These are phyloP conservation scores for Penicillium olsonii DNA, from an alignment of 2,329 filamentous ascomycete species.

Conservation along the genomic window DNA sequence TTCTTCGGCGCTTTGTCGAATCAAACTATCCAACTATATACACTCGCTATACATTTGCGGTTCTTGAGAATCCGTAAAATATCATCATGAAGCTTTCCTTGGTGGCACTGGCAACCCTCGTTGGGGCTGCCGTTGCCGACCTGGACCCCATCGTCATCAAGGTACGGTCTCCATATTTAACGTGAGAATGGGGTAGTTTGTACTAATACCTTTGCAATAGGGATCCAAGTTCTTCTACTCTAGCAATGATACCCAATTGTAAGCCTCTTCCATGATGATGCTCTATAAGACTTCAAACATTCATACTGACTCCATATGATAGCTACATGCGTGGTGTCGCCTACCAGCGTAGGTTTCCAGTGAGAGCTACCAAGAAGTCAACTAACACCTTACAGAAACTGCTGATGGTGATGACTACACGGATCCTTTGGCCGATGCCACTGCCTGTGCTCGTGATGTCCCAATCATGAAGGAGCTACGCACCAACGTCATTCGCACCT, in stretches of 20 bases:
- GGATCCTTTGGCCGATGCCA: slow-evolving; percentile 75
- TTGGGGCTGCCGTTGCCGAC: slow-evolving; percentile 48
- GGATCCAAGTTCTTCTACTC: slow-evolving; percentile 85
- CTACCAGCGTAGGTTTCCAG: slow-evolving; percentile 66
- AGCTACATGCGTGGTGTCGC: slow-evolving; percentile 87
- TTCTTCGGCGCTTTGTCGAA: background rate
- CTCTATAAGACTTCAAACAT: background rate
- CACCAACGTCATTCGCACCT: slow-evolving; percentile 91
- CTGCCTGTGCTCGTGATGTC: slow-evolving; percentile 76
- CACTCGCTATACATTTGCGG: slow-evolving; percentile 4
- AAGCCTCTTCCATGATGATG: slow-evolving; percentile 26
- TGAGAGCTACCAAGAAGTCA: background rate
- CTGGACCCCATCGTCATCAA: slow-evolving; percentile 63
- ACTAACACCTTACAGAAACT: slow-evolving; percentile 45
- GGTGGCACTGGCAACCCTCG: slow-evolving; percentile 52
- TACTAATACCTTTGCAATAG: slow-evolving; percentile 38
- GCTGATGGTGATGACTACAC: slow-evolving; percentile 60
- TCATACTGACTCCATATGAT: slow-evolving; percentile 35
- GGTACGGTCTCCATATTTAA: slow-evolving; percentile 44
- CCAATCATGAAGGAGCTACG: slow-evolving; percentile 73
- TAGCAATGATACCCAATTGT: slow-evolving; percentile 72
- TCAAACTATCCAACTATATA: slow-evolving; percentile 5
- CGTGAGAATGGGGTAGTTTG: slow-evolving; percentile 10
- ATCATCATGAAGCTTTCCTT: slow-evolving; percentile 53
- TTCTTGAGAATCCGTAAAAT: background rate